Evolutionary conservation across 148 eudicot species (phyloP), one percentile per base, ranked within the genome.

Genomic region (Agrostemma githago): DNA sequence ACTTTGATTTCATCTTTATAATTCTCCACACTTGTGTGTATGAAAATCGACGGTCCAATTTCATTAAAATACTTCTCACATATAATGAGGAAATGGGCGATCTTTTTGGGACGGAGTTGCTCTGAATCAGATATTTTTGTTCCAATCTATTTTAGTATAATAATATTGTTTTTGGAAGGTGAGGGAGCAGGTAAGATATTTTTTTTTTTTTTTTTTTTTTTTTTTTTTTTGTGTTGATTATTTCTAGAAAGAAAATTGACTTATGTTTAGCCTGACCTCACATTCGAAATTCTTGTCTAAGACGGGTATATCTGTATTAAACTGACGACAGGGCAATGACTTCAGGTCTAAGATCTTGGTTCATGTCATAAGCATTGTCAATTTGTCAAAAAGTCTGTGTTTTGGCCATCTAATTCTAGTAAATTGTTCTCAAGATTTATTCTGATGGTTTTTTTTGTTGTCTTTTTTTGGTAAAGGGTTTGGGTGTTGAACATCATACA

Each of bases 381-480:
- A 11, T 61, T 61, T 61, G 62, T 59, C 62, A 19, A n/a, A 34
- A 39, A 39, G 11, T 64, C 20, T 39, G 68, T 6, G 43, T 64
- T 57, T 66, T 66, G 16, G 6, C 51, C 38, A 11, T 19, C 16
- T 67, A 17, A 5, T 16, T 69, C 34, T 70, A 11, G 12, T 42
- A 6, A 40, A 42, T 53, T 61, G 57, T 11, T 62, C 39, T 62
- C 4, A 34, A 26, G 6, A 26, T 54, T 69, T 26, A 2, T 68
- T 57, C 40, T 70, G 6, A 51, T 58, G 15, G n/a, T 26, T 39
- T 75, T 26, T 59, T 58, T 75, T 26, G 48, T 57, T n/a, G n/a
- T n/a, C n/a, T 7, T 77, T 14, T 19, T 4, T 37, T 61, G 48
- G 9, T 77, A 68, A 5, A 63, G 56, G 63, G 62, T 20, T 34